Base-by-base conservation (phyloP, 768 basidiomycete species). In the Suillus clintonianus region DNA sequence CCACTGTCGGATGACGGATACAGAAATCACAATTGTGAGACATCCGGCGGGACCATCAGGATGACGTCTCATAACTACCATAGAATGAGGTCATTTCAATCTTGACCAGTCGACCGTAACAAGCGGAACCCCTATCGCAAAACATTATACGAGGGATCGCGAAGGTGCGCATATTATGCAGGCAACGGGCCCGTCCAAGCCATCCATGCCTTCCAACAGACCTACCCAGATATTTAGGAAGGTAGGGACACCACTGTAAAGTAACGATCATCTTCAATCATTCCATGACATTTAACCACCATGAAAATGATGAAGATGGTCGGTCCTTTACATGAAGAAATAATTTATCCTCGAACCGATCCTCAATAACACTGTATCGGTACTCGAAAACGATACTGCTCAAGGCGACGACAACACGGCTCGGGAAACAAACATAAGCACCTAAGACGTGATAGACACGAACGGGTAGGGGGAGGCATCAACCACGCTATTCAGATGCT, bases 401-500 rank as follows among this genome's bases (percentile, higher is more conserved):
- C 11, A 53, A 7, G n/a, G 30, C 5, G 10, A 53, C 19, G 27
- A 17, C 50, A 53, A 32, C 8, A 17, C 15, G 47, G 13, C 47
- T 24, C 24, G 10, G 11, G 37, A 37, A 10, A 27, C 8, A 8
- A 30, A 27, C 27, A n/a, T 13, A n/a, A 34, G 6, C 11, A 53
- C 51, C 32, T 53, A 53, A 34, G 51, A 32, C 19, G 51, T 53
- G 30, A 50, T 59, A 42, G 37, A n/a, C 22, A 27, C 24, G 11
- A 69, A 54, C 13, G 71, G 70, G 53, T 81, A 79, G 3, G 80
- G 76, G 15, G 71, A 66, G 0, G 74, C 74, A 57, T 80, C 78
- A 64, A 61, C 67, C 22, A 78, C 72, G 2, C 67, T 66, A 9
- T 69, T 67, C 5, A 70, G 59, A 34, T 76, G 68, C 48, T 77